phyloP scores from a whole-genome alignment of 495 filamentous ascomycete genomes.

The Lepraria neglecta region DNA sequence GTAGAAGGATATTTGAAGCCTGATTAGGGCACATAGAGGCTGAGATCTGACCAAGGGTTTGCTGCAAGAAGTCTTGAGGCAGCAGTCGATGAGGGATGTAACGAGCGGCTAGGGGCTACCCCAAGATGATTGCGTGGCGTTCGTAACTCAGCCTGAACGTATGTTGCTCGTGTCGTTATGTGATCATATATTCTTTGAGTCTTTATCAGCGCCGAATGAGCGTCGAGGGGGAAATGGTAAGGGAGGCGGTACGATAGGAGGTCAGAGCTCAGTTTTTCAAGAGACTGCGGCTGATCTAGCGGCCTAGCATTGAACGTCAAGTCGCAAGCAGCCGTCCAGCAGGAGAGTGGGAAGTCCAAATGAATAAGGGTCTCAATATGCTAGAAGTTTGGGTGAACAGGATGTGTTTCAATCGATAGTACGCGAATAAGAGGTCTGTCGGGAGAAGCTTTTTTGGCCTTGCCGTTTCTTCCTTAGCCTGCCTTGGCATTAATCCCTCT shows the following conservation, averaged over 20 bases:
- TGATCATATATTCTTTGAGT: background rate
- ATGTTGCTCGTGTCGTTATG: conserved; percentile 2
- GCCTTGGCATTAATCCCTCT: background rate
- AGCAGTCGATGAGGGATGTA: conserved; percentile 16
- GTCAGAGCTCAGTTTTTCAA: conserved; percentile 2
- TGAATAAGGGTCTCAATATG: background rate
- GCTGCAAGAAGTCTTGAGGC: conserved; percentile 3
- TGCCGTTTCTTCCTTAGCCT: conserved; percentile 10
- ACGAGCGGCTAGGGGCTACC: conserved; percentile 29
- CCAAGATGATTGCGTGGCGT: conserved; percentile 7
- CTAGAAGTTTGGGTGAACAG: background rate
- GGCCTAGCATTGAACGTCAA: background rate
- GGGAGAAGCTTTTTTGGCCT: conserved; percentile 16
- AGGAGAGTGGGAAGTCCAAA: background rate
- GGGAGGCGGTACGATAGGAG: conserved; percentile 25
- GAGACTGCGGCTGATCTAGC: background rate
- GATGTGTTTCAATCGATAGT: background rate
- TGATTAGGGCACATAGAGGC: conserved; percentile 12
- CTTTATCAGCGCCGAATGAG: background rate
- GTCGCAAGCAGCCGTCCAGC: background rate
- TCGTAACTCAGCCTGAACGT: background rate
- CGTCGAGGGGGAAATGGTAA: background rate
- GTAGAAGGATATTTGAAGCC: background rate
- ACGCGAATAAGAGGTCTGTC: conserved; percentile 15
- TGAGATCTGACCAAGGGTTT: background rate